Percentiles rank a stretch among this genome's conserved stretches.
Evolutionary conservation across 1,284 basidiomycete genomes (phyloP).

Genomic region (Exobasidium cylindrosporum): DNA sequence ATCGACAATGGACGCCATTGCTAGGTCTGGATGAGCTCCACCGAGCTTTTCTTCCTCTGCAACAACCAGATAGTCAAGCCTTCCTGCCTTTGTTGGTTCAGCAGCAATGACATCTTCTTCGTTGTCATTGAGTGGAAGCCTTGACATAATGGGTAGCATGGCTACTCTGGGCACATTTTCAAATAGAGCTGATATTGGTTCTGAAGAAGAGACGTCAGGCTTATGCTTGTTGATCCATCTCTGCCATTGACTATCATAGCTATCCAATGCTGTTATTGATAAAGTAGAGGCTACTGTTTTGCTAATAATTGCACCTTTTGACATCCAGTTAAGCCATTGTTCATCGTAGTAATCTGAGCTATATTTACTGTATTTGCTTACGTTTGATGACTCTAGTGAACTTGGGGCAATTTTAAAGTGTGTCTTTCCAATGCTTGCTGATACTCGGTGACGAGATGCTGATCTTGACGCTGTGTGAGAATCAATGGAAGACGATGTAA

Average conservation of each 20-base stretch:
- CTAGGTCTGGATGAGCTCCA: not conserved
- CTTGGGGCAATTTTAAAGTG: slow-evolving; percentile 6
- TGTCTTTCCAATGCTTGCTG: not conserved
- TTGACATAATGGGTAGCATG: slow-evolving; percentile 37
- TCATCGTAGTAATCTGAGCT: not conserved
- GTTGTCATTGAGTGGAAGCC: slow-evolving; percentile 19
- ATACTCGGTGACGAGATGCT: not conserved
- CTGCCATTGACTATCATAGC: not conserved
- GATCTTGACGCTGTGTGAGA: not conserved
- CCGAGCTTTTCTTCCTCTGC: slow-evolving; percentile 10
- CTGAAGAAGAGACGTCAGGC: not conserved
- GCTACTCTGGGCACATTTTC: slow-evolving; percentile 31
- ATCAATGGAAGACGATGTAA: not conserved
- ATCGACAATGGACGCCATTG: not conserved
- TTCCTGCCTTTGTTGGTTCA: slow-evolving; percentile 1
- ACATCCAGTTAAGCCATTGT: not conserved
- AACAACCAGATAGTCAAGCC: slow-evolving; percentile 5
- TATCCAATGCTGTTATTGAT: not conserved
- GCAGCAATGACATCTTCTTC: slow-evolving; percentile 11
- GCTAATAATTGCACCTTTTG: not conserved
- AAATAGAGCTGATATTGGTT: slow-evolving; percentile 12
- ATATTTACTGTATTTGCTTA: too few relatives aligned
- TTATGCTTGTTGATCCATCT: too few relatives aligned
- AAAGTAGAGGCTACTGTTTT: not conserved
- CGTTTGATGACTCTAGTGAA: not conserved